Evolutionary conservation across 305 asterid species (phyloP).

Genomic region (Fraxinus dipetala): DNA sequence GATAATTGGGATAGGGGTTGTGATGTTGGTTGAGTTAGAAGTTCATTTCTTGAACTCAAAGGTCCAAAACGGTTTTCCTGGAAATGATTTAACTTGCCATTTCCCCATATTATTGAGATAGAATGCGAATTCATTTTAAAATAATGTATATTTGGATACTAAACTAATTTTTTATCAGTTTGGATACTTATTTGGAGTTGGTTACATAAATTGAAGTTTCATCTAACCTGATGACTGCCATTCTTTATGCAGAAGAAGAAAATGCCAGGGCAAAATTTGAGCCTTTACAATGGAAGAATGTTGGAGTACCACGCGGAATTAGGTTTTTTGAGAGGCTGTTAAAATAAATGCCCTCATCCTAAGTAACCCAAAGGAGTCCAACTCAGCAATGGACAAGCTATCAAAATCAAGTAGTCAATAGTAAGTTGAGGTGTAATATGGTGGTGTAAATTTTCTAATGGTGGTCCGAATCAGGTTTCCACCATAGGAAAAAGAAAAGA

Average conservation of each 20-base stretch:
- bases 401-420: constrained; percentile 30
- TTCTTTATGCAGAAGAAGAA: constrained; percentile 32
- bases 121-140: not conserved
- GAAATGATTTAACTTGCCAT: not conserved
- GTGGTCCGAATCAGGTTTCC: not conserved
- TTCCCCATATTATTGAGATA: not conserved
- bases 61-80: not conserved
- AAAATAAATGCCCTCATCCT: constrained; percentile 52
- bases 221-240: constrained; percentile 15
- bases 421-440: constrained; percentile 36
- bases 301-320: constrained; percentile 46
- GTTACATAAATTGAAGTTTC: constrained; percentile 6
- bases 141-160: not conserved
- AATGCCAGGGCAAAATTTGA: constrained; percentile 22
- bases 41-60: constrained; percentile 12
- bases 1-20: not conserved
- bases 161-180: not conserved
- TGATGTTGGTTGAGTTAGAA: constrained; percentile 12
- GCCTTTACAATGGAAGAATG: constrained; percentile 28
- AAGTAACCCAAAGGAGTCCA: constrained; percentile 49
- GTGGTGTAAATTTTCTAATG: constrained; percentile 19
- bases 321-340: constrained; percentile 53
- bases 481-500: not conserved
- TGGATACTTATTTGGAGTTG: constrained; percentile 7
- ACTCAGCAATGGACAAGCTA: constrained; percentile 32